phyloP scores from a whole-genome alignment of 768 basidiomycete species.

The Serendipita vermifera region DNA sequence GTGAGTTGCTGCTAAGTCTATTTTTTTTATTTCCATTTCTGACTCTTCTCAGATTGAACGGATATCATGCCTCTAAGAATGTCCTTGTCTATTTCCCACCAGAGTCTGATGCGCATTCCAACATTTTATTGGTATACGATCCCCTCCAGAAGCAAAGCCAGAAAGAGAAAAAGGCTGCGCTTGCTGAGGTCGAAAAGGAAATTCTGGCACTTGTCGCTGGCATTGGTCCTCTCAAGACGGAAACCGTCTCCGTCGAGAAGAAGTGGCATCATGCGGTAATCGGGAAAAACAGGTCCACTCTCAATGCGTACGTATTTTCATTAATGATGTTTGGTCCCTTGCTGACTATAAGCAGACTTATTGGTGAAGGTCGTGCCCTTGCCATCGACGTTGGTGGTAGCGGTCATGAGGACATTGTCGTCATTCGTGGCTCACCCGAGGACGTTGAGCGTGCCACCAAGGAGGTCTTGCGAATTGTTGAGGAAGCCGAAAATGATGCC shows the following conservation, averaged over 20 bases:
- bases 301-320: slow-evolving; percentile 63
- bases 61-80: slow-evolving; percentile 69
- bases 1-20: too few species aligned
- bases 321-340: slow-evolving; percentile 8
- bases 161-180: slow-evolving; percentile 59
- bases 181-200: slow-evolving; percentile 70
- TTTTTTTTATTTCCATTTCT: slow-evolving; percentile 17
- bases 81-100: slow-evolving; percentile 81
- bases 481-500: slow-evolving; percentile 89
- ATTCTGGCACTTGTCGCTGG: slow-evolving; percentile 66
- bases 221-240: slow-evolving; percentile 76
- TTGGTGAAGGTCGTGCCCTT: slow-evolving; percentile 84
- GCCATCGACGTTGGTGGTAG: slow-evolving; percentile 46
- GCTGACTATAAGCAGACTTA: slow-evolving; percentile 38
- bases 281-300: slow-evolving; percentile 67
- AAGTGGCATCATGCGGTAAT: slow-evolving; percentile 86
- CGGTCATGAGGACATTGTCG: slow-evolving; percentile 56
- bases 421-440: slow-evolving; percentile 66
- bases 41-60: slow-evolving; percentile 45
- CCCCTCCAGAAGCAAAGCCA: slow-evolving; percentile 44
- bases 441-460: slow-evolving; percentile 82
- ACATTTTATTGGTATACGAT: slow-evolving; percentile 74
- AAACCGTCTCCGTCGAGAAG: slow-evolving; percentile 62
- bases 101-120: slow-evolving; percentile 60
- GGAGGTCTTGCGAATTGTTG: slow-evolving; percentile 75